These are phyloP conservation scores for Streptanthus diversifolius DNA, from an alignment of 345 rosid species.

Conservation along the genomic window DNA sequence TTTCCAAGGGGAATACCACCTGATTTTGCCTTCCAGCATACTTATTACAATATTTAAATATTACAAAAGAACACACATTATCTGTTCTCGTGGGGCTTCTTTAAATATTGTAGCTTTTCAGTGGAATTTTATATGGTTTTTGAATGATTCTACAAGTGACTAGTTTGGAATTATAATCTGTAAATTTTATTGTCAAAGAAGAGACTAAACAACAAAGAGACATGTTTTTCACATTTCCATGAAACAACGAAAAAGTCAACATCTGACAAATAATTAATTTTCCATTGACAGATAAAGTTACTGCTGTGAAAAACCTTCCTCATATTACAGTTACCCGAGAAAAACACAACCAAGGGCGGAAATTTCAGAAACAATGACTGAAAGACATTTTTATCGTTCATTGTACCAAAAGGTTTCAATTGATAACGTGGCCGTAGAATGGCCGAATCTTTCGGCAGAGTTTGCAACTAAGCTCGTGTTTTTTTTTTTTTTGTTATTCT, in stretches of 20 bases:
- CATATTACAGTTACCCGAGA: conserved; percentile 12
- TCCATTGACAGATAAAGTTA: not conserved
- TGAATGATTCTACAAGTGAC: conserved; percentile 2
- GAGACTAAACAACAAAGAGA: not conserved
- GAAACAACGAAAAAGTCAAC: not conserved
- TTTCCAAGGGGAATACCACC: conserved; percentile 3
- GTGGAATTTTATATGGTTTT: not conserved
- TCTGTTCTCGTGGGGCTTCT: not conserved
- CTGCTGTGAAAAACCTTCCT: conserved; percentile 9
- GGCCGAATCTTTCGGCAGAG: too few species aligned
- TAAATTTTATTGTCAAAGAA: not conserved
- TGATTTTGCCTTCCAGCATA: not conserved
- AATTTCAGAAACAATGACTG: not conserved
- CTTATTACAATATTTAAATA: not conserved
- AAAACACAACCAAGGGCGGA: not conserved
- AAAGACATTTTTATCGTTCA: not conserved
- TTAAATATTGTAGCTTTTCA: not conserved
- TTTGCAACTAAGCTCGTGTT: too few species aligned
- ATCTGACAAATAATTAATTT: not conserved
- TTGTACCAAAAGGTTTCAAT: too few species aligned
- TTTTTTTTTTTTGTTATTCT: too few species aligned
- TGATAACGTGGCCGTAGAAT: too few species aligned
- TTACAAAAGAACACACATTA: not conserved
- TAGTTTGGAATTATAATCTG: too few species aligned
- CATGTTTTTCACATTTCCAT: conserved; percentile 19